These are phyloP conservation scores for Aspergillus piperis DNA, from an alignment of 2,329 filamentous ascomycete genomes.

Conservation along the genomic window DNA sequence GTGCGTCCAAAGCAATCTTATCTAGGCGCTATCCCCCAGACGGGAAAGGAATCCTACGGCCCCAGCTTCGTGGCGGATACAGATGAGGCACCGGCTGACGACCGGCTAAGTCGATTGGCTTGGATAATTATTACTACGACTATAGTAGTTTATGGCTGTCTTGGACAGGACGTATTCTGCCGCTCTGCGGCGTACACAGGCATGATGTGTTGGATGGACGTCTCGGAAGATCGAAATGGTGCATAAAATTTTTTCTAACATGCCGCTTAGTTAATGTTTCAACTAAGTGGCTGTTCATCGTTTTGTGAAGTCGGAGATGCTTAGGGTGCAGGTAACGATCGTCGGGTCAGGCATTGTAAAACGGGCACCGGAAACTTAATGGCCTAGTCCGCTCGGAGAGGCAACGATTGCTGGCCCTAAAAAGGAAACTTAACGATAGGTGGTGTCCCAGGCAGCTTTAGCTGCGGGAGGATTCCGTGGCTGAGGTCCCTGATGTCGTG, in stretches of 20 bases:
- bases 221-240: not conserved
- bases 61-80: conserved; percentile 8
- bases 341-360: not conserved
- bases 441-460: conserved; percentile 1
- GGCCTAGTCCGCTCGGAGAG: conserved; percentile 2
- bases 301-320: not conserved
- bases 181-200: too few species aligned
- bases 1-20: conserved; percentile 1
- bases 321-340: conserved; percentile 8
- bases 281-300: not conserved
- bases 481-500: not conserved
- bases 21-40: conserved; percentile 8
- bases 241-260: not conserved
- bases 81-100: not conserved
- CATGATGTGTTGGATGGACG: not conserved
- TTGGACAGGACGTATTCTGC: too few species aligned
- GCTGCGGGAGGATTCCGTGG: conserved; percentile 16
- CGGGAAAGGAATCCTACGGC: conserved; percentile 6
- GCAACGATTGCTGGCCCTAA: conserved; percentile 12
- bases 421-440: not conserved
- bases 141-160: too few species aligned
- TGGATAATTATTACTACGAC: not conserved
- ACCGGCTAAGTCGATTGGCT: not conserved
- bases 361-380: conserved; percentile 5
- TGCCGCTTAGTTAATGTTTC: not conserved